phyloP scores from a whole-genome alignment of 768 basidiomycete species.

The Tricholoma matsutake region DNA sequence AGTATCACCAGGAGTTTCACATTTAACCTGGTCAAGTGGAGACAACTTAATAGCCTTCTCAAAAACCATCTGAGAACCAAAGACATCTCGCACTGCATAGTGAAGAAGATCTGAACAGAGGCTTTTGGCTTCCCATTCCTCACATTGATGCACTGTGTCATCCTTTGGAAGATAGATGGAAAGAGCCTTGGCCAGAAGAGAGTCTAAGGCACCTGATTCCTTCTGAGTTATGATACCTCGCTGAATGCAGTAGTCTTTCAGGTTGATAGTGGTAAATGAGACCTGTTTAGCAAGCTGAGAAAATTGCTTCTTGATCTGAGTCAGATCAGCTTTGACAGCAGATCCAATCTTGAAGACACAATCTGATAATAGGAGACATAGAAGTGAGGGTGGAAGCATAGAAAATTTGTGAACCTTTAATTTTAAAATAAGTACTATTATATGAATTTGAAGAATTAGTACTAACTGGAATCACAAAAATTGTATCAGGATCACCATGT shows the following conservation, averaged over 20 bases:
- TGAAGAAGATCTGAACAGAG: slow-evolving; percentile 3
- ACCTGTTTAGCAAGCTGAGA: background rate
- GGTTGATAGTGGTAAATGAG: slow-evolving; percentile 3
- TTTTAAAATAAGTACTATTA: background rate
- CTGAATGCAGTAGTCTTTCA: slow-evolving; percentile 8
- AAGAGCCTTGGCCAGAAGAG: background rate
- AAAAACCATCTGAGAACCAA: background rate
- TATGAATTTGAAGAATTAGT: background rate
- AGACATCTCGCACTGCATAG: slow-evolving; percentile 2
- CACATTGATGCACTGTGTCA: slow-evolving; percentile 2
- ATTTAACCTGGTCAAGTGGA: background rate
- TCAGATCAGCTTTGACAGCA: slow-evolving; percentile 1
- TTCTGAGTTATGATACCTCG: background rate
- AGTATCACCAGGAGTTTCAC: slow-evolving; percentile 12
- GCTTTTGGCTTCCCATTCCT: slow-evolving; percentile 17
- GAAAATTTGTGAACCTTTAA: slow-evolving; percentile 2
- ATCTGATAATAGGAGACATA: background rate
- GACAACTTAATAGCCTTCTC: background rate
- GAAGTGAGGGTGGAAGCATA: background rate
- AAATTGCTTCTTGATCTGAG: slow-evolving; percentile 5
- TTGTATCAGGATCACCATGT: background rate
- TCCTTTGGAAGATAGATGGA: slow-evolving; percentile 7
- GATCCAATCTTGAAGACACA: slow-evolving; percentile 8
- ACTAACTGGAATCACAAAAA: slow-evolving; percentile 4
- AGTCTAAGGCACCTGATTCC: background rate